phyloP scores from a whole-genome alignment of 179 eudicot genomes.

The Vitellaria paradoxa region DNA sequence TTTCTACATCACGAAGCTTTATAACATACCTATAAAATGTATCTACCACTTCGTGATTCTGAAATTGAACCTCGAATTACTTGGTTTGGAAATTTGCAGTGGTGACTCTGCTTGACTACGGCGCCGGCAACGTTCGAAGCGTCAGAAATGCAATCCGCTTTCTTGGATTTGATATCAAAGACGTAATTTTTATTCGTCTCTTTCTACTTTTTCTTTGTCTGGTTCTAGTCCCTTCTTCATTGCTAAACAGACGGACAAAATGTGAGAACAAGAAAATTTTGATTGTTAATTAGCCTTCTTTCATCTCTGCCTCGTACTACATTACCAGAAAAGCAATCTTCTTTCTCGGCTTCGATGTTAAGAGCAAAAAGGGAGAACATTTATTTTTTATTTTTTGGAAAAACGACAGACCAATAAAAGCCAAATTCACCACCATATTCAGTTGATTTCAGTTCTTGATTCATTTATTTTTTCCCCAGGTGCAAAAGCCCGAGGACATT shows the following conservation, averaged over 20 bases:
- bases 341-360: too few relatives aligned
- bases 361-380: not conserved
- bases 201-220: not conserved
- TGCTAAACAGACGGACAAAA: not conserved
- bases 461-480: slow-evolving; percentile 35
- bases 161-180: slow-evolving; percentile 73
- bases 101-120: slow-evolving; percentile 92
- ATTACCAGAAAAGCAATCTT: not conserved
- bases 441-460: not conserved
- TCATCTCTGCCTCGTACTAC: not conserved
- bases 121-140: slow-evolving; percentile 98
- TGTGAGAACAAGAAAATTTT: not conserved
- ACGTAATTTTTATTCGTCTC: slow-evolving; percentile 32
- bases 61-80: not conserved
- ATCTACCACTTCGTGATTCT: not conserved
- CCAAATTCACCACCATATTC: not conserved
- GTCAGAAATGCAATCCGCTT: slow-evolving; percentile 78
- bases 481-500: slow-evolving; percentile 79
- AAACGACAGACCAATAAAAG: not conserved
- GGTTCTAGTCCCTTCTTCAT: not conserved
- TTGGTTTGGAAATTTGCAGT: slow-evolving; percentile 33
- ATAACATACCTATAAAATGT: not conserved
- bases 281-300: not conserved
- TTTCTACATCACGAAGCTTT: not conserved
- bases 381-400: not conserved